Percentiles rank a stretch among this genome's conserved stretches.
These are phyloP conservation scores for Arthroderma uncinatum DNA, from an alignment of 2,329 filamentous ascomycete species.

Conservation along the genomic window DNA sequence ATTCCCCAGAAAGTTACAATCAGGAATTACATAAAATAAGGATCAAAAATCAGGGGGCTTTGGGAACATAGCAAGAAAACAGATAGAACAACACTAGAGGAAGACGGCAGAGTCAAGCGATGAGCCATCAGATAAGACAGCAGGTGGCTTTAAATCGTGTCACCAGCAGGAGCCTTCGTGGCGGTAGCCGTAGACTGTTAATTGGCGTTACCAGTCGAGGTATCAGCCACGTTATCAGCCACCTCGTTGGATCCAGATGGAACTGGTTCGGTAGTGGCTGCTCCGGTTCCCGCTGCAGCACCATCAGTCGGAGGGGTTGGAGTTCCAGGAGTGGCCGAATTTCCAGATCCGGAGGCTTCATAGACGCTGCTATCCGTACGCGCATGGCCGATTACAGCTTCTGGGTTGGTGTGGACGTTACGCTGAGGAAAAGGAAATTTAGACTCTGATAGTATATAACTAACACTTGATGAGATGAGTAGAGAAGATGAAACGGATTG, in stretches of 20 bases:
- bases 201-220: not conserved
- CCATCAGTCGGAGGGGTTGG: not conserved
- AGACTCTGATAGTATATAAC: not conserved
- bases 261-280: not conserved
- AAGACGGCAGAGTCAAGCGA: not conserved
- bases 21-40: not conserved
- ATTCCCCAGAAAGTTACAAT: not conserved
- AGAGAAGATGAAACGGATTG: not conserved
- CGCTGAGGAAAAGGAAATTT: not conserved
- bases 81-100: not conserved
- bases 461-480: too few relatives aligned
- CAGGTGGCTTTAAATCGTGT: not conserved
- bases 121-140: not conserved
- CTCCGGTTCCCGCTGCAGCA: not conserved
- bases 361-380: constrained; percentile 1
- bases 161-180: not conserved
- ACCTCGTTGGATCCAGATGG: not conserved
- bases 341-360: not conserved
- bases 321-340: not conserved
- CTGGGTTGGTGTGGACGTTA: not conserved
- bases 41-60: not conserved
- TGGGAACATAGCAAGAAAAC: not conserved
- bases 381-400: not conserved
- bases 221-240: not conserved
- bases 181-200: too few relatives aligned